These are phyloP conservation scores for Samsoniella hepiali DNA, from an alignment of 2,329 filamentous ascomycete genomes.

Conservation along the genomic window DNA sequence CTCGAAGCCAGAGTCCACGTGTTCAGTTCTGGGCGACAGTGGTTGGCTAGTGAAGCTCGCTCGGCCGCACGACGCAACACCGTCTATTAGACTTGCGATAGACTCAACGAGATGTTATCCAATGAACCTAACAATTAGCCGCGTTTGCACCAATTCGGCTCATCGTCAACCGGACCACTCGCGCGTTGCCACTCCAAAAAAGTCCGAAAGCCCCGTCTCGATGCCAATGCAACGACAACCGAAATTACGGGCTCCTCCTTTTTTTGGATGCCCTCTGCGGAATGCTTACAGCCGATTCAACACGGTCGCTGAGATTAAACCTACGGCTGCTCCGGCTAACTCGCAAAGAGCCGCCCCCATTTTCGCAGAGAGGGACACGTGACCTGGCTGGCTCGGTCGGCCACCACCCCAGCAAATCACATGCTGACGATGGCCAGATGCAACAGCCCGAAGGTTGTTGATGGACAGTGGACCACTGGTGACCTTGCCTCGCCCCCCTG, in stretches of 20 bases:
- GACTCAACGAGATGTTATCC: not conserved
- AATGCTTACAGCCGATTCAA: too few relatives aligned
- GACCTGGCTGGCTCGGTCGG: not conserved
- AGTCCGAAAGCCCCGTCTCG: not conserved
- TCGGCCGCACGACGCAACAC: too few relatives aligned
- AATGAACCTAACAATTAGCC: not conserved
- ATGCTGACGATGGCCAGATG: conserved; percentile 24
- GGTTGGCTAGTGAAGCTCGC: too few relatives aligned
- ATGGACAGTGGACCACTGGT: not conserved
- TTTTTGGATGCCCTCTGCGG: not conserved
- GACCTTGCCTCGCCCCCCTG: not conserved
- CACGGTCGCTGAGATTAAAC: not conserved
- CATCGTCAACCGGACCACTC: not conserved
- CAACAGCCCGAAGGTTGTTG: not conserved
- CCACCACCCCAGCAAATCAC: conserved; percentile 31
- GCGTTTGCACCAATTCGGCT: not conserved
- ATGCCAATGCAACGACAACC: not conserved
- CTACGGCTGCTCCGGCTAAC: conserved; percentile 7
- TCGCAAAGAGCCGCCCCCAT: not conserved
- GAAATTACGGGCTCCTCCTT: conserved; percentile 3
- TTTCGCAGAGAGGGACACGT: conserved; percentile 1
- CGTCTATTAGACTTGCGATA: too few relatives aligned
- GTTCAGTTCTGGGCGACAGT: too few relatives aligned
- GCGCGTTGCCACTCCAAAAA: too few relatives aligned
- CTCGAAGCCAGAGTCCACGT: too few relatives aligned